Evolutionary conservation across 257 asterid genomes (phyloP).

Genomic region (Craterostigma plantagineum): DNA sequence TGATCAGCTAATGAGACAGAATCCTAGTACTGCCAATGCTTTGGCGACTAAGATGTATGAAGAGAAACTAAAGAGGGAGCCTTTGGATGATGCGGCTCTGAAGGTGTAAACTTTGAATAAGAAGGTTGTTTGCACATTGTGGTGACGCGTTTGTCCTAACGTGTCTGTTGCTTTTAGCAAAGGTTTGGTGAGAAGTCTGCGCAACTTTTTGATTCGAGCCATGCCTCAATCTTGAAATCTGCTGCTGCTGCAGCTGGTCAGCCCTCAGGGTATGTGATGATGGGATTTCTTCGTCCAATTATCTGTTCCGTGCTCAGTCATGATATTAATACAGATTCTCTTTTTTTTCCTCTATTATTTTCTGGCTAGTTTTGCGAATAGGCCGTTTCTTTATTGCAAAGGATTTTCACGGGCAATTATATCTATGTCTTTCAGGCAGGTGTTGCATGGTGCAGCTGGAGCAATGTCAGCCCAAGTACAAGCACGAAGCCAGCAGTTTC

Average conservation of each 20-base stretch:
- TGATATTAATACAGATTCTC: no score
- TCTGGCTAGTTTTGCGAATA: neutral
- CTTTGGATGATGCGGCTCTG: conserved; percentile 75
- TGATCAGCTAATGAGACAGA: conserved; percentile 71
- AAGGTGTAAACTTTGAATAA: conserved; percentile 36
- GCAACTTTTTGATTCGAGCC: conserved; percentile 71
- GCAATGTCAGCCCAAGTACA: conserved; percentile 90
- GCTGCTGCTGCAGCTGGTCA: conserved; percentile 71
- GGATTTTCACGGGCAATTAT: no score
- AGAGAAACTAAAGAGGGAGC: conserved; percentile 78
- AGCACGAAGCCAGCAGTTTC: conserved; percentile 79
- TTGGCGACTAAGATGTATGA: conserved; percentile 82
- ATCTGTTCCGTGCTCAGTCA: no score
- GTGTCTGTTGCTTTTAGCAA: conserved; percentile 77
- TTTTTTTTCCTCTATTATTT: neutral
- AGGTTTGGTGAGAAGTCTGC: conserved; percentile 68
- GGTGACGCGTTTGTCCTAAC: neutral
- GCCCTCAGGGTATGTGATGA: conserved; percentile 54
- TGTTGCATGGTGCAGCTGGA: conserved; percentile 66
- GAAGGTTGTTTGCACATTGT: neutral
- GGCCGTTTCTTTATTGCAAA: neutral
- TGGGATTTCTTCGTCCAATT: neutral
- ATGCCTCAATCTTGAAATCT: conserved; percentile 80
- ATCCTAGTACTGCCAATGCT: conserved; percentile 69
- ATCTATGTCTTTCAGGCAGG: conserved; percentile 72